Conservation (phyloP, 2,329 filamentous ascomycete species). For the Colletotrichum phormii region DNA sequence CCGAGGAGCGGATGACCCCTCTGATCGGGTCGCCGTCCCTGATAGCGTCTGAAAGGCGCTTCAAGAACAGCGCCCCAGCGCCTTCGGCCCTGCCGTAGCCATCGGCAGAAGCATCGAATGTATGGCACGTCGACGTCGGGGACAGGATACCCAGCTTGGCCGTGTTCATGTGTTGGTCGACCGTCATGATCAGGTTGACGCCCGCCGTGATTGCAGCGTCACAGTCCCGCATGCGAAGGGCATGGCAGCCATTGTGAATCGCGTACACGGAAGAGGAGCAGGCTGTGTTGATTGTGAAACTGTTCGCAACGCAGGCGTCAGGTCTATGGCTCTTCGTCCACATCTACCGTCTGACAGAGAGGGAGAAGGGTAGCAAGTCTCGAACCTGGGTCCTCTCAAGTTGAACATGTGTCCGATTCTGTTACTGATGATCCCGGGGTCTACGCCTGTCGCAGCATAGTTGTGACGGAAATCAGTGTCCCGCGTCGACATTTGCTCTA, state of each 20-base stretch:
- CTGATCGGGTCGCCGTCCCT: neutral
- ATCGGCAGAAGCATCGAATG: neutral
- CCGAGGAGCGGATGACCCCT: no score
- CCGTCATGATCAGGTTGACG: slow-evolving; percentile 4
- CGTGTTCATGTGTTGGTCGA: neutral
- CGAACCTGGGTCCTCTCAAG: no score
- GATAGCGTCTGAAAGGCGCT: neutral
- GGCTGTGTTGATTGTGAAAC: neutral
- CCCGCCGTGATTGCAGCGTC: neutral
- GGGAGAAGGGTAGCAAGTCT: no score
- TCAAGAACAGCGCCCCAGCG: neutral
- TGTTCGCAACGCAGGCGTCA: no score
- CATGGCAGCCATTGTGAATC: neutral
- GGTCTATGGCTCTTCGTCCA: no score
- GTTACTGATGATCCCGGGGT: no score
- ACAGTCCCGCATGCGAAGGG: neutral
- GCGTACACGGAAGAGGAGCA: neutral
- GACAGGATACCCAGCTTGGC: neutral
- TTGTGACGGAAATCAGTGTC: no score
- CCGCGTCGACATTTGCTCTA: no score
- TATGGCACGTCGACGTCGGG: neutral
- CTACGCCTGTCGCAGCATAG: no score
- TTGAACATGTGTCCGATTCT: no score
- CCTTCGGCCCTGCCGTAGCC: neutral
- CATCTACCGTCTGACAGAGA: no score